These are phyloP conservation scores for Metarhizium rileyi DNA, from an alignment of 2,329 filamentous ascomycete species.

Conservation along the genomic window DNA sequence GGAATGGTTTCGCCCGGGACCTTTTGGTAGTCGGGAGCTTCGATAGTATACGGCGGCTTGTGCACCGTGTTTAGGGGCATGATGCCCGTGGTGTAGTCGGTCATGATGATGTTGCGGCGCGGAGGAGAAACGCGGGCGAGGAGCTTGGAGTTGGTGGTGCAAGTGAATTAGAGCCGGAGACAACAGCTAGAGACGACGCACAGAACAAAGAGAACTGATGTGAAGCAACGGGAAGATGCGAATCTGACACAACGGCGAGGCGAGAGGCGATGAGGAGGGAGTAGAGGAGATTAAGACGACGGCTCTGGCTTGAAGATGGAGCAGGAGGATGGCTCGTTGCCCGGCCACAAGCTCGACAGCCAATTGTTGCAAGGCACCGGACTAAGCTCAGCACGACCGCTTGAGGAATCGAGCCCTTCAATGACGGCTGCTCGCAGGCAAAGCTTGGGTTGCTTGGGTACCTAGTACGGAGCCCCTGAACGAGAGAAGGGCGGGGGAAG, in stretches of 20 bases:
- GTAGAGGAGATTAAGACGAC: not conserved
- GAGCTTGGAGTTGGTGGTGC: not conserved
- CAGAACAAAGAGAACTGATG: not conserved
- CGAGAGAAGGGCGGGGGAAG: not conserved
- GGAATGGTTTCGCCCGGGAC: conserved; percentile 77
- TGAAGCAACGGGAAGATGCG: not conserved
- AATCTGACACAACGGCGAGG: not conserved
- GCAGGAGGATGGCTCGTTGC: conserved; percentile 2
- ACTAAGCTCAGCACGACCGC: too few relatives aligned
- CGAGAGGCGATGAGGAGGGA: not conserved
- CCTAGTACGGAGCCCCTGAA: not conserved
- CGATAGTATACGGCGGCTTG: conserved; percentile 65
- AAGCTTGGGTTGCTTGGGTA: not conserved
- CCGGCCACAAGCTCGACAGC: not conserved
- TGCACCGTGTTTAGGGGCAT: conserved; percentile 50
- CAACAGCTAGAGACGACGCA: not conserved
- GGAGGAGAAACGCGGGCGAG: not conserved
- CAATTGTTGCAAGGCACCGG: not conserved
- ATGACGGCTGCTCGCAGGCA: not conserved
- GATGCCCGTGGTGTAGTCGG: conserved; percentile 31
- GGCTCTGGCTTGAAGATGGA: not conserved
- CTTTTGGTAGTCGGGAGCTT: conserved; percentile 57
- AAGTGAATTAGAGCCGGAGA: not conserved
- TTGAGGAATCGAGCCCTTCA: not conserved
- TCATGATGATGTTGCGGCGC: conserved; percentile 4